Conservation (phyloP, 768 basidiomycete species). For the Xerocomellus chrysenteron region DNA sequence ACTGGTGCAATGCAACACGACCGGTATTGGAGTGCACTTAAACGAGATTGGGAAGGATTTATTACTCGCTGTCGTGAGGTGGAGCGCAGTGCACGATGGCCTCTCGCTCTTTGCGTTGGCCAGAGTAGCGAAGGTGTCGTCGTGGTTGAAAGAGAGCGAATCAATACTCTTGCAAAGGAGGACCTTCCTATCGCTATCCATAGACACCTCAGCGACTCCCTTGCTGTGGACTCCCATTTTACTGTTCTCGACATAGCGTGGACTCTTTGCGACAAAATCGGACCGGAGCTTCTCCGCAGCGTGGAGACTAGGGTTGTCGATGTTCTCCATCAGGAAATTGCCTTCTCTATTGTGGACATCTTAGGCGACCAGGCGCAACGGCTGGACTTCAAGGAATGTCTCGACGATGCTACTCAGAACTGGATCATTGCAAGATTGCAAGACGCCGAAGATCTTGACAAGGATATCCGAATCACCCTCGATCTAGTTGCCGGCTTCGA, state of each 20-base stretch:
- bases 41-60: constrained; percentile 95
- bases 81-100: constrained; percentile 85
- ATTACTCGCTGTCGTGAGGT: constrained; percentile 86
- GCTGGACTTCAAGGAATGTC: constrained; percentile 48
- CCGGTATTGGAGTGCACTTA: constrained; percentile 81
- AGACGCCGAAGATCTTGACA: constrained; percentile 55
- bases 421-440: constrained; percentile 65
- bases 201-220: constrained; percentile 45
- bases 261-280: constrained; percentile 61
- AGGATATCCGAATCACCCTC: constrained; percentile 53
- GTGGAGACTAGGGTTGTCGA: constrained; percentile 62
- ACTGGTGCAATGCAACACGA: constrained; percentile 78
- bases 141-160: constrained; percentile 75
- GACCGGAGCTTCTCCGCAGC: constrained; percentile 51
- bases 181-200: constrained; percentile 66
- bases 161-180: constrained; percentile 60
- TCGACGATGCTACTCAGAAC: constrained; percentile 59
- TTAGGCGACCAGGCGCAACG: constrained; percentile 62
- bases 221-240: constrained; percentile 50
- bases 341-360: constrained; percentile 75
- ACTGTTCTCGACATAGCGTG: constrained; percentile 60
- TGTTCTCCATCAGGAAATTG: constrained; percentile 72
- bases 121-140: constrained; percentile 46
- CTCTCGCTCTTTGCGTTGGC: constrained; percentile 59
- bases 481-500: constrained; percentile 75